Evolutionary conservation across 495 filamentous ascomycete species (phyloP), one percentile per base, ranked within the genome.

Genomic region (Mycothermus thermophilus): DNA sequence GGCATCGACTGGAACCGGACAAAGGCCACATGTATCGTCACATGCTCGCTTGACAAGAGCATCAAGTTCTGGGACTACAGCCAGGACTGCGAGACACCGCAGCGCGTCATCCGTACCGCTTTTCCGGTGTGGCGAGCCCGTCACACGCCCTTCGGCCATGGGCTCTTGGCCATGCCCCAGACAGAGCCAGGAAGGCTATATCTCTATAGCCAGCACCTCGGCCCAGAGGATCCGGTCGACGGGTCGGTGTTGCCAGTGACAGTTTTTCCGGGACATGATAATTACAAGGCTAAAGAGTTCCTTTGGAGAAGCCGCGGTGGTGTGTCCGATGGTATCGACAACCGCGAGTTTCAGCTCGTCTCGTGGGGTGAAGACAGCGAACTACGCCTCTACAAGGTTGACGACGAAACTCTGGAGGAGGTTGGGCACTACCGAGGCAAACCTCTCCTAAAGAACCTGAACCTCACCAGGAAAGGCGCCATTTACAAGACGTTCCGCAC

Each of bases 21-120:
- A 0, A 64, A 76, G 23, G 48, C 75, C 5, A 75, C 72, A 7
- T 75, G 73, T 19, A 52, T 96, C 18, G 72, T 81, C 4, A 96
- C 88, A 8, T 94, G 88, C 55, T 90, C 87, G 3, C 55, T 94
- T 32, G 88, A 96, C 50, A 82, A 78, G 48, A 92, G 81, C 7
- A 83, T 96, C 54, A 93, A 92, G 46, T 83, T 93, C 47, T 96
- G 88, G 88, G 78, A 94, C 53, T 88, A 83, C 44, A 69, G 59
- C 5, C 67, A 71, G 19, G 59, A 69, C 18, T 58, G 67, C 9
- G 72, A 80, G 40, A 55, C 60, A 5, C 80, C 84, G 0, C 78
- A 87, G 44, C 70, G 80, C 18, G 64, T 82, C 13, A 83, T 94
- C 21, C 62, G 67, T 18, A 85, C 86, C 3, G 73, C 79, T 2